phyloP scores from a whole-genome alignment of 1,284 basidiomycete genomes.

The Butyriboletus appendiculatus region DNA sequence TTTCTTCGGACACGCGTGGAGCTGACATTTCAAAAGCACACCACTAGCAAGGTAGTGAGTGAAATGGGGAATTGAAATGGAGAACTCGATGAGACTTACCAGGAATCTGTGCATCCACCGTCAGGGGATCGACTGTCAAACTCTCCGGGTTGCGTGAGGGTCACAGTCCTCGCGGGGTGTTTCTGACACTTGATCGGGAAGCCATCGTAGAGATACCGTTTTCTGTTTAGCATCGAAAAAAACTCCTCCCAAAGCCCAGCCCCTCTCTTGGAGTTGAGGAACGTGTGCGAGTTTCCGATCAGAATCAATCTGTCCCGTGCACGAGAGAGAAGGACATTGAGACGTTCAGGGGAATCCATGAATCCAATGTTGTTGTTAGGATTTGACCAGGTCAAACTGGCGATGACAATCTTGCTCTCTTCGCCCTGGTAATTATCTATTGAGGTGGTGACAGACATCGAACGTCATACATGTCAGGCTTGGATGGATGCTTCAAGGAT shows the following conservation, averaged over 20 bases:
- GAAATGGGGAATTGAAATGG: background rate
- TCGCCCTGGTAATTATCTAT: slow-evolving; percentile 70
- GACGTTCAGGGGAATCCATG: slow-evolving; percentile 62
- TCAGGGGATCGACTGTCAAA: slow-evolving; percentile 58
- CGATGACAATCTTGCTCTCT: slow-evolving; percentile 64
- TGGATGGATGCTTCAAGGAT: no score
- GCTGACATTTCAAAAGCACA: slow-evolving; percentile 45
- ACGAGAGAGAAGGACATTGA: slow-evolving; percentile 68
- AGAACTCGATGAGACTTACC: slow-evolving; percentile 39
- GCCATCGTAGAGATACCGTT: slow-evolving; percentile 55
- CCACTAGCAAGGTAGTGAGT: slow-evolving; percentile 36
- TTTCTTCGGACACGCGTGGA: slow-evolving; percentile 53
- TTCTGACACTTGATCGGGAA: slow-evolving; percentile 57
- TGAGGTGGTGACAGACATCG: background rate
- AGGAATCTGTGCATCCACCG: slow-evolving; percentile 59
- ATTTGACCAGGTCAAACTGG: slow-evolving; percentile 63
- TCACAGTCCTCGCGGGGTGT: slow-evolving; percentile 45
- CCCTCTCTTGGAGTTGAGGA: slow-evolving; percentile 53
- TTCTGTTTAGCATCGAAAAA: slow-evolving; percentile 43
- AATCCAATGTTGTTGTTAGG: slow-evolving; percentile 57
- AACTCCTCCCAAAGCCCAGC: slow-evolving; percentile 50
- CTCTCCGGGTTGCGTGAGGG: slow-evolving; percentile 42
- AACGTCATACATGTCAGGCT: no score
- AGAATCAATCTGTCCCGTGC: slow-evolving; percentile 62
- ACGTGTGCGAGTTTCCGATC: slow-evolving; percentile 63